Evolutionary conservation across 768 basidiomycete species (phyloP), one percentile per base, ranked within the genome.

Genomic region (Amanita thiersii): DNA sequence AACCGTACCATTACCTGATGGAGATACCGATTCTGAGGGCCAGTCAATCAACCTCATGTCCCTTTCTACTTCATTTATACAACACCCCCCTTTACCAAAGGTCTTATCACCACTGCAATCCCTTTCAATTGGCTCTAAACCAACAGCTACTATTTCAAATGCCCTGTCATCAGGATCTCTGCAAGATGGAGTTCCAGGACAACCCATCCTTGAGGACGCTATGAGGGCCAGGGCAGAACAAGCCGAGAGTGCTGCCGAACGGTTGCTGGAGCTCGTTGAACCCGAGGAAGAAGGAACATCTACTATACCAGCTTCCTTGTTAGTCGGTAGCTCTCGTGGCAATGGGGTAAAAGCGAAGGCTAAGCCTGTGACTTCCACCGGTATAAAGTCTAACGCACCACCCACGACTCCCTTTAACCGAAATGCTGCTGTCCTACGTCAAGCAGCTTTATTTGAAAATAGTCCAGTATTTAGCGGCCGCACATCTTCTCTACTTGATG

Each of bases 181-280:
- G 25, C 55, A 61, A 12, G 64, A 62, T 40, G 56, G 56, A 37
- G 45, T 46, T 14, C 46, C 55, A 42, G 63, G 72, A 48, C 65
- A 68, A 49, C 57, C 71, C 50, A 67, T 78, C 9, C 73, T 92
- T 3, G 91, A 93, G 53, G 92, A 94, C 55, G 89, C 82, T 21
- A 59, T 94, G 50, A 75, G 81, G 32, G 87, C 87, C 2, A 77
- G 87, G 39, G 92, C 93, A 1, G 86, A 87, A 51, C 93, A 96
- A 56, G 93, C 93, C 0, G 88, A 92, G 56, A 91, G 88, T 55
- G 87, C 91, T 5, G 93, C 93, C 0, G 83, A 89, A 56, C 75
- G 88, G 37, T 62, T 97, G 19, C 57, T 94, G 28, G 93, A 96
- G 57, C 70, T 94, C 11, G 83, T 87, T 9, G 86, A 90, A 47